Evolutionary conservation across 2,329 filamentous ascomycete species (phyloP).

Genomic region (Trichoderma atrobrunneum): DNA sequence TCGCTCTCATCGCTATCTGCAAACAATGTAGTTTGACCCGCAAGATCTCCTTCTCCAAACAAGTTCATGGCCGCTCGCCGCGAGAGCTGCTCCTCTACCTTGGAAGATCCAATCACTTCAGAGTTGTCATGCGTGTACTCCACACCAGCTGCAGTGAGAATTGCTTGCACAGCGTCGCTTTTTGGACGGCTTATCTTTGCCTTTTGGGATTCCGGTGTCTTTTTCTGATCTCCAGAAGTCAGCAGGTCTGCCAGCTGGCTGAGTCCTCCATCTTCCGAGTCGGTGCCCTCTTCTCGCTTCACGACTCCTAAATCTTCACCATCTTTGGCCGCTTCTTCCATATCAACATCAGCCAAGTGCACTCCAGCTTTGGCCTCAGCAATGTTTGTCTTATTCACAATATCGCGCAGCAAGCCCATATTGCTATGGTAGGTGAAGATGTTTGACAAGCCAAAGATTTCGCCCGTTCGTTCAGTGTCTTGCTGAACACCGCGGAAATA

Average conservation of each 20-base stretch:
- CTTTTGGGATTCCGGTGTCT: conserved; percentile 34
- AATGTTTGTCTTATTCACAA: conserved; percentile 97
- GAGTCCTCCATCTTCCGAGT: conserved; percentile 65
- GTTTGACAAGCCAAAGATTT: conserved; percentile 89
- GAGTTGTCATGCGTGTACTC: conserved; percentile 96
- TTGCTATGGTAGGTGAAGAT: conserved; percentile 79
- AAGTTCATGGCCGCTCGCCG: conserved; percentile 66
- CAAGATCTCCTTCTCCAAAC: conserved; percentile 42
- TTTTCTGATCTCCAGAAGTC: conserved; percentile 46
- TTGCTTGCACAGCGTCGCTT: conserved; percentile 80
- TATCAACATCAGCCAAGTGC: conserved; percentile 71
- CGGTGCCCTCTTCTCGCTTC: conserved; percentile 46
- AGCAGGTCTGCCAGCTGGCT: conserved; percentile 64
- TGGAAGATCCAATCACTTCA: conserved; percentile 89
- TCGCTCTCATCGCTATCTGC: conserved; percentile 42
- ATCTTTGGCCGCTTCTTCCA: conserved; percentile 58
- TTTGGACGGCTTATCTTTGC: conserved; percentile 42
- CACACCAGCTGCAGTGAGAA: conserved; percentile 82
- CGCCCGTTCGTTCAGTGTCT: conserved; percentile 75
- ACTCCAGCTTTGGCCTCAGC: conserved; percentile 89
- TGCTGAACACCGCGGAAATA: conserved; percentile 97
- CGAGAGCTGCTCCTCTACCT: conserved; percentile 82
- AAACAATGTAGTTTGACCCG: conserved; percentile 58
- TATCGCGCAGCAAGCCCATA: conserved; percentile 81
- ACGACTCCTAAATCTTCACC: conserved; percentile 44